Evolutionary conservation across 305 asterid species (phyloP).

Genomic region (Lippia alba): DNA sequence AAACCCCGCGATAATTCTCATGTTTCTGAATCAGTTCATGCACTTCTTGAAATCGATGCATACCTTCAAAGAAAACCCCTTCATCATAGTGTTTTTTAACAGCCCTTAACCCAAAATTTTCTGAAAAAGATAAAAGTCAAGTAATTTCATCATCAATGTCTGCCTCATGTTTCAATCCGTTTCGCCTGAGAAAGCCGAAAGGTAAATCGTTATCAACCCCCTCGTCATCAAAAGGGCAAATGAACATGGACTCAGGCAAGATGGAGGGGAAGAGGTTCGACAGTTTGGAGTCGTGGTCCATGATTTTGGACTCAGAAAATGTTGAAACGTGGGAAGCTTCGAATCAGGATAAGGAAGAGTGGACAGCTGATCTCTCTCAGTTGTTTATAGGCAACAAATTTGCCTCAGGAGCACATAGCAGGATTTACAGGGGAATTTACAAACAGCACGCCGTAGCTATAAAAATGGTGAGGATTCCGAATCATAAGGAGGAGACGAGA

Average conservation of each 20-base stretch:
- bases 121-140: background rate
- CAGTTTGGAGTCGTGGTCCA: constrained; percentile 95
- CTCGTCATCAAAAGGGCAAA: constrained; percentile 54
- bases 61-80: constrained; percentile 54
- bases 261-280: constrained; percentile 91
- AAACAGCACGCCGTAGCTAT: constrained; percentile 92
- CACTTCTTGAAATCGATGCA: constrained; percentile 82
- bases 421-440: constrained; percentile 95
- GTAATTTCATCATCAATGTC: constrained; percentile 47
- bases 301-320: constrained; percentile 86
- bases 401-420: constrained; percentile 93
- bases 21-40: constrained; percentile 85
- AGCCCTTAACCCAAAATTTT: background rate
- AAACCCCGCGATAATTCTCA: constrained; percentile 41
- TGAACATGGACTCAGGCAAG: constrained; percentile 30
- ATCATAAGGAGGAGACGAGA: constrained; percentile 73
- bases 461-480: constrained; percentile 90
- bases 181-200: constrained; percentile 55
- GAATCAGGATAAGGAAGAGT: constrained; percentile 79
- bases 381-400: constrained; percentile 87
- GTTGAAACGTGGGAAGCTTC: constrained; percentile 79
- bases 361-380: constrained; percentile 99
- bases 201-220: constrained; percentile 45
- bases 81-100: constrained; percentile 45
- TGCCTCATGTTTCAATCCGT: constrained; percentile 70